Conservation (phyloP, 495 filamentous ascomycete genomes). For the Hypoxylon cercidicola region DNA sequence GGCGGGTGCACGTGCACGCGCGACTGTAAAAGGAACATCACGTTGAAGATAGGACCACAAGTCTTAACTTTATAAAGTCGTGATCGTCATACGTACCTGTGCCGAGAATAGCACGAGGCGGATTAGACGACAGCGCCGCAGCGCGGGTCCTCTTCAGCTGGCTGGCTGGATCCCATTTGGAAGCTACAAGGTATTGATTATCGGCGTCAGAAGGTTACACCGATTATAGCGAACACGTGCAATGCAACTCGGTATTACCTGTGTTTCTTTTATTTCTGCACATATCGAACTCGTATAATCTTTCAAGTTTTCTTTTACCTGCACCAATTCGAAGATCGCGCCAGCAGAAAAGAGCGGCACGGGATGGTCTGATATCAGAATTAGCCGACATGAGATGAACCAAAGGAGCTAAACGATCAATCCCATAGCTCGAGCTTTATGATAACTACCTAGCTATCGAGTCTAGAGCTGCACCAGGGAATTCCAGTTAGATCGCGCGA, state of each 20-base stretch:
- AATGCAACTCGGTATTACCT: too few relatives aligned
- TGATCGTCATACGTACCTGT: constrained; percentile 10
- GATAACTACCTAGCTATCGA: neutral
- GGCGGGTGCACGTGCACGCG: neutral
- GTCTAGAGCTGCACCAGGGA: too few relatives aligned
- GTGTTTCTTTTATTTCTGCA: too few relatives aligned
- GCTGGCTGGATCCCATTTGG: too few relatives aligned
- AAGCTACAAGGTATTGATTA: too few relatives aligned
- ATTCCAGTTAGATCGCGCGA: neutral
- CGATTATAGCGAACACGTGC: too few relatives aligned
- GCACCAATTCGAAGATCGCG: neutral
- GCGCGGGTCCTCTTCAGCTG: too few relatives aligned
- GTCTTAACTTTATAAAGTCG: neutral
- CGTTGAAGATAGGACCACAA: too few relatives aligned
- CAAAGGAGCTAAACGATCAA: neutral
- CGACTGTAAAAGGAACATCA: neutral
- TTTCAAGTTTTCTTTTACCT: too few relatives aligned
- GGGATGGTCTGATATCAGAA: neutral
- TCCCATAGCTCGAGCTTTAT: neutral
- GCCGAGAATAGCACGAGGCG: constrained; percentile 20
- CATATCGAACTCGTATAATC: too few relatives aligned
- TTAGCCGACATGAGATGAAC: neutral
- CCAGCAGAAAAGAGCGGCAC: neutral
- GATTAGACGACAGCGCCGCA: constrained; percentile 2
- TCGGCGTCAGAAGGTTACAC: too few relatives aligned